phyloP scores from a whole-genome alignment of 2,329 filamentous ascomycete species.

The Phaeosphaeria sp. region DNA sequence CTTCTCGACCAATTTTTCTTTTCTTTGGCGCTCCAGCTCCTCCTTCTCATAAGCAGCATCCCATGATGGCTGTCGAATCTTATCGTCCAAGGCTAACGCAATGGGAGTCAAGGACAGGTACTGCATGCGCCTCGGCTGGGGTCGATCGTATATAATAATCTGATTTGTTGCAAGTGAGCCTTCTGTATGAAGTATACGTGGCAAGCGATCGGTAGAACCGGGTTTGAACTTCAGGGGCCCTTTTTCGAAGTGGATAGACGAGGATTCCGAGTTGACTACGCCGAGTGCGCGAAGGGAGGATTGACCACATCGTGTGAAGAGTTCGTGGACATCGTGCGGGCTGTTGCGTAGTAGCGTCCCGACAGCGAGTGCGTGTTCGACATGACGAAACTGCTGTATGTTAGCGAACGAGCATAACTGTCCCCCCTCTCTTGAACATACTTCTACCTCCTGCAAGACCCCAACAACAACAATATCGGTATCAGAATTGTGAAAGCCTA shows the following conservation, averaged over 20 bases:
- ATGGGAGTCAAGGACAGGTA: conserved; percentile 94
- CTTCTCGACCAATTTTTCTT: conserved; percentile 78
- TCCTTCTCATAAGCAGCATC: conserved; percentile 61
- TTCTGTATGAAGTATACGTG: conserved; percentile 72
- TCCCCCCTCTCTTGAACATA: conserved; percentile 51
- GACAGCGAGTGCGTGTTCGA: conserved; percentile 85
- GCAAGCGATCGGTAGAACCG: conserved; percentile 61
- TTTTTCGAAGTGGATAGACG: conserved; percentile 64
- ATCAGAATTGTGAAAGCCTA: conserved; percentile 94
- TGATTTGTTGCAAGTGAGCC: conserved; percentile 77
- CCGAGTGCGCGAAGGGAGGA: conserved; percentile 86
- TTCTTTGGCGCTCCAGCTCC: conserved; percentile 69
- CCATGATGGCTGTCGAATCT: conserved; percentile 56
- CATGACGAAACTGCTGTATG: conserved; percentile 53
- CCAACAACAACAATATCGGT: conserved; percentile 90
- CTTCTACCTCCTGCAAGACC: conserved; percentile 88
- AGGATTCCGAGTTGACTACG: conserved; percentile 70
- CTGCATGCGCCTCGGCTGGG: conserved; percentile 88
- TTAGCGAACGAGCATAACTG: conserved; percentile 3
- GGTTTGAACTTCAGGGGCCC: conserved; percentile 71
- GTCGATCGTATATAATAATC: conserved; percentile 86
- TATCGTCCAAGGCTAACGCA: conserved; percentile 76
- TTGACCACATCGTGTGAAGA: conserved; percentile 85
- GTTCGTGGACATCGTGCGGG: conserved; percentile 77
- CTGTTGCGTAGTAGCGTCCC: conserved; percentile 85